These are phyloP conservation scores for Tolypocladium ovalisporum DNA, from an alignment of 2,329 filamentous ascomycete species.

Conservation along the genomic window DNA sequence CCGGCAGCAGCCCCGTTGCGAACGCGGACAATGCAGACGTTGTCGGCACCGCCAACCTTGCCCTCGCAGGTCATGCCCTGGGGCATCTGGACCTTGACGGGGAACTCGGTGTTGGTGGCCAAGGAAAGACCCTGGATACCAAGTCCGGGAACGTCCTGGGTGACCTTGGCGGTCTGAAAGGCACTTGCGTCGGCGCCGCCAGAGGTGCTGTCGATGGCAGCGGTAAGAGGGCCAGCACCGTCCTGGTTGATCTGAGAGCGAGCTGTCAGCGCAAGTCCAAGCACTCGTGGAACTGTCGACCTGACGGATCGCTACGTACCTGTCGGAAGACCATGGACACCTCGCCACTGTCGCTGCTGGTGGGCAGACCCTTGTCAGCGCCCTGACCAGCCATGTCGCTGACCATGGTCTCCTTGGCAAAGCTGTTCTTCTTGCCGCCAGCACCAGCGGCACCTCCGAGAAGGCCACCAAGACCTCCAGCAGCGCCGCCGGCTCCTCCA, in stretches of 20 bases:
- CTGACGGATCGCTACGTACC: constrained; percentile 11
- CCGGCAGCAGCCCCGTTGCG: constrained; percentile 51
- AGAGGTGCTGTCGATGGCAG: constrained; percentile 50
- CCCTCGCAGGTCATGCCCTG: constrained; percentile 56
- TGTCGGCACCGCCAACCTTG: constrained; percentile 43
- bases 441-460: constrained; percentile 4
- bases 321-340: constrained; percentile 53
- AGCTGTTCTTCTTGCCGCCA: constrained; percentile 27
- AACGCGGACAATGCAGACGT: constrained; percentile 55
- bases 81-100: constrained; percentile 54
- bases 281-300: background rate
- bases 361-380: constrained; percentile 44
- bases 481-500: background rate
- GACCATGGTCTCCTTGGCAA: constrained; percentile 38
- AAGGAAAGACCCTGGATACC: constrained; percentile 44
- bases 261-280: background rate
- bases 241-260: constrained; percentile 57
- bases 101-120: constrained; percentile 53
- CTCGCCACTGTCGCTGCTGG: constrained; percentile 46
- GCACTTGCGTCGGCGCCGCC: constrained; percentile 49
- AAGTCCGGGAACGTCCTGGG: constrained; percentile 49
- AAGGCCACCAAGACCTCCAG: constrained; percentile 3
- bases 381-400: constrained; percentile 43
- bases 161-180: constrained; percentile 49
- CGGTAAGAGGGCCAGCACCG: constrained; percentile 52